Percentiles rank a stretch among this genome's conserved stretches.
These are phyloP conservation scores for Phaffia rhodozyma DNA, from an alignment of 1,284 basidiomycete species.

Conservation along the genomic window DNA sequence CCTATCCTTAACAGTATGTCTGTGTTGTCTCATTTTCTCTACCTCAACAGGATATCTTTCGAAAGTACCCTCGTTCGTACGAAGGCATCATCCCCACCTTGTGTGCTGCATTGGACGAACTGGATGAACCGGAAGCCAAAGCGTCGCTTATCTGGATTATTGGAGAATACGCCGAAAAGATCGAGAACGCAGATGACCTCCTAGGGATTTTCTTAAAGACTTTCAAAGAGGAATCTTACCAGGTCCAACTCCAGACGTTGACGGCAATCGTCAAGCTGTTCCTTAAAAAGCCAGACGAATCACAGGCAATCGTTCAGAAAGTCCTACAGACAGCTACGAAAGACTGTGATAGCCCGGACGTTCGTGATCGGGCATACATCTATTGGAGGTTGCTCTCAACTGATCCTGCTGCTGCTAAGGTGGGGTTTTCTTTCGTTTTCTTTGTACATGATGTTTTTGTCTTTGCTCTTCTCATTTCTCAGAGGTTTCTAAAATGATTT, in stretches of 20 bases:
- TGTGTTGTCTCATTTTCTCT: conserved; percentile 3
- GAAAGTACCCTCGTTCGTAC: conserved; percentile 93
- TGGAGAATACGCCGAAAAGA: conserved; percentile 93
- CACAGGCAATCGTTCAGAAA: conserved; percentile 77
- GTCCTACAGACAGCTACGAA: conserved; percentile 89
- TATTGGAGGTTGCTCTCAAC: conserved; percentile 97
- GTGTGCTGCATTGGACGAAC: conserved; percentile 86
- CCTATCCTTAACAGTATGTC: neutral
- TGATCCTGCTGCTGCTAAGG: conserved; percentile 66
- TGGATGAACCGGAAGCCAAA: conserved; percentile 97
- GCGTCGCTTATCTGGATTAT: conserved; percentile 98
- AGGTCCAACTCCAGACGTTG: conserved; percentile 89
- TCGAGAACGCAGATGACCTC: conserved; percentile 89
- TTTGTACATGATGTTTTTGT: neutral
- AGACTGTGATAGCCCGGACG: conserved; percentile 91
- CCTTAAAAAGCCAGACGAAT: conserved; percentile 82
- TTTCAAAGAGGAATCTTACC: conserved; percentile 84
- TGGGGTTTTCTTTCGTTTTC: neutral
- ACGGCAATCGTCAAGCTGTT: conserved; percentile 96
- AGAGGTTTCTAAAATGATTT: neutral
- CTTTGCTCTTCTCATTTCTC: neutral
- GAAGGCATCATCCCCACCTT: conserved; percentile 92
- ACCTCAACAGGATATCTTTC: conserved; percentile 75
- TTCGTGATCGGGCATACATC: conserved; percentile 88
- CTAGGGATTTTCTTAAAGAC: conserved; percentile 79